These are phyloP conservation scores for Colletotrichum neosansevieriae DNA, from an alignment of 2,329 filamentous ascomycete species.

Conservation along the genomic window DNA sequence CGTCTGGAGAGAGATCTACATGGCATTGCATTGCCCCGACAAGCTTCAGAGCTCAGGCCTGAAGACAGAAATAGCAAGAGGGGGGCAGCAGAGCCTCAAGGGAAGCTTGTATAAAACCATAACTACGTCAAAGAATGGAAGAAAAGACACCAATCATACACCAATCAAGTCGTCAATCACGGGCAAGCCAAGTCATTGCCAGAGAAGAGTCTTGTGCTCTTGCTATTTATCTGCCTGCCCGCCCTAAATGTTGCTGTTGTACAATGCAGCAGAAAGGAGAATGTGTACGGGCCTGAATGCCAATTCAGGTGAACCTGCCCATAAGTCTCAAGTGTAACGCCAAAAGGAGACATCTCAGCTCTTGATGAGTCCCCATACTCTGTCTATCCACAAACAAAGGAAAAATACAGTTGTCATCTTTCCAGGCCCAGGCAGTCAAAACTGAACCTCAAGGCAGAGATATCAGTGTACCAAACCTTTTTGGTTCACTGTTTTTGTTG, in stretches of 20 bases:
- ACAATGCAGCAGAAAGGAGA: constrained; percentile 19
- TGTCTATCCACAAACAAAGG: constrained; percentile 46
- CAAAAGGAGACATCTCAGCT: constrained; percentile 65
- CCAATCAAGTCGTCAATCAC: background rate
- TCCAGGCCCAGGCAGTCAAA: constrained; percentile 17
- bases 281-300: constrained; percentile 14
- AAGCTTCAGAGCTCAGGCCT: constrained; percentile 2
- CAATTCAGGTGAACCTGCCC: background rate
- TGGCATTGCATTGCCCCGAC: constrained; percentile 13
- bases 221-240: background rate
- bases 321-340: constrained; percentile 28
- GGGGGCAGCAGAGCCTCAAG: background rate
- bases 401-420: constrained; percentile 21
- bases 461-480: constrained; percentile 24
- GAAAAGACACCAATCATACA: background rate
- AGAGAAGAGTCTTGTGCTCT: constrained; percentile 7
- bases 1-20: constrained; percentile 8
- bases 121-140: background rate
- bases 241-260: constrained; percentile 17
- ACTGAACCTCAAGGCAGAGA: constrained; percentile 36
- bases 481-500: background rate
- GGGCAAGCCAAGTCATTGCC: background rate
- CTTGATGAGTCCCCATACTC: constrained; percentile 61
- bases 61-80: background rate
- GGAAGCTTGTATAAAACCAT: background rate